phyloP scores from a whole-genome alignment of 2,329 filamentous ascomycete species.

The Thyridium curvatum region DNA sequence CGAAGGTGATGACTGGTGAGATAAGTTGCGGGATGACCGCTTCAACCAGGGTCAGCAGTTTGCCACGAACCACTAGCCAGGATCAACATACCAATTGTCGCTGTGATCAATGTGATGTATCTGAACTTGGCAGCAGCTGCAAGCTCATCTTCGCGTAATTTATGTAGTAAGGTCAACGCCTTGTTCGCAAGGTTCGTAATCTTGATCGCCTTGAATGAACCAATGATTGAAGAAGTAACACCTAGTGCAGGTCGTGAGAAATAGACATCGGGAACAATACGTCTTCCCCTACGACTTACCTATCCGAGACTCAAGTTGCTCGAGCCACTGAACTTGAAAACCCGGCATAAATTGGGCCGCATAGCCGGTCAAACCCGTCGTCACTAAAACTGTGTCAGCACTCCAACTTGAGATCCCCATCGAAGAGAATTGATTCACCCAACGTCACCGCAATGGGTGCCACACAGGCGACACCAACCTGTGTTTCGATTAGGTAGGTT shows the following conservation, averaged over 20 bases:
- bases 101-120: constrained; percentile 23
- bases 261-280: constrained; percentile 7
- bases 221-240: constrained; percentile 24
- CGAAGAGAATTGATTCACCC: too few species aligned
- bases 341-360: constrained; percentile 2
- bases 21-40: constrained; percentile 23
- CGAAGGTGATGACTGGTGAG: constrained; percentile 31
- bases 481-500: constrained; percentile 22
- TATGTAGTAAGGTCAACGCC: constrained; percentile 18
- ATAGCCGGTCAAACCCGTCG: constrained; percentile 1
- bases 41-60: not conserved
- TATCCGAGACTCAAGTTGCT: constrained; percentile 7
- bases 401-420: too few species aligned
- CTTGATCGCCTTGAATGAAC: constrained; percentile 34
- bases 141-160: constrained; percentile 27
- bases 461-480: constrained; percentile 25
- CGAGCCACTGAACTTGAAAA: constrained; percentile 9
- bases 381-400: too few species aligned
- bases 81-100: constrained; percentile 17
- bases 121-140: constrained; percentile 26
- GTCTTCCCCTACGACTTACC: constrained; percentile 2
- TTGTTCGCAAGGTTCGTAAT: constrained; percentile 29
- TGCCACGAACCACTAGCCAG: not conserved
- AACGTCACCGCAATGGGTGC: constrained; percentile 19
- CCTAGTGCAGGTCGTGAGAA: constrained; percentile 4